Percentiles rank a stretch among this genome's conserved stretches.
Conservation (phyloP, 1,284 basidiomycete genomes). For the Cystobasidium pallidum region DNA sequence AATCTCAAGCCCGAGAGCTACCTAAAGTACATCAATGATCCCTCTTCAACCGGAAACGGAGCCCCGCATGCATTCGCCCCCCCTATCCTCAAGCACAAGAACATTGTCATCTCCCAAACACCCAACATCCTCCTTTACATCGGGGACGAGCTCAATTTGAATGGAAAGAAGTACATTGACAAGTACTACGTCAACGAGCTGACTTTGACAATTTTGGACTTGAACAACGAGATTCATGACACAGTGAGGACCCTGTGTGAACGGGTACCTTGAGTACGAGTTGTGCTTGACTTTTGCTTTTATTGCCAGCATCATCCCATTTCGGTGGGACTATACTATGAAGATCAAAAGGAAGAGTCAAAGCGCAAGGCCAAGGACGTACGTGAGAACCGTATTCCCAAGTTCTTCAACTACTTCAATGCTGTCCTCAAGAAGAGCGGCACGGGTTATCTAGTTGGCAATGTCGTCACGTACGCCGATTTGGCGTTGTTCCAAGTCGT, state of each 20-base stretch:
- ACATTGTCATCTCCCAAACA: slow-evolving; percentile 51
- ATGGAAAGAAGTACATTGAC: slow-evolving; percentile 46
- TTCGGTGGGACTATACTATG: slow-evolving; percentile 59
- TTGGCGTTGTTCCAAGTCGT: slow-evolving; percentile 61
- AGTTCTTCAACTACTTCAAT: slow-evolving; percentile 60
- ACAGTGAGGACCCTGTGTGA: slow-evolving; percentile 33
- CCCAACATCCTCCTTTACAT: slow-evolving; percentile 53
- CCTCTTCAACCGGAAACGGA: slow-evolving; percentile 13
- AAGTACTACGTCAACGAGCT: slow-evolving; percentile 58
- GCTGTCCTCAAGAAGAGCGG: slow-evolving; percentile 56
- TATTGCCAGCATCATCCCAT: slow-evolving; percentile 58
- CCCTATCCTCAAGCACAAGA: slow-evolving; percentile 53
- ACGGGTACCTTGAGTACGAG: slow-evolving; percentile 43
- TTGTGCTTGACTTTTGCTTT: slow-evolving; percentile 47
- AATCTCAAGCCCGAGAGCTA: slow-evolving; percentile 36
- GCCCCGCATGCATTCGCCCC: slow-evolving; percentile 54
- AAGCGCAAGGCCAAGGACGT: slow-evolving; percentile 57
- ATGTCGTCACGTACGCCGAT: slow-evolving; percentile 61
- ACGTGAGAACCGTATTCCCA: slow-evolving; percentile 60
- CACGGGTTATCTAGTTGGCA: slow-evolving; percentile 57
- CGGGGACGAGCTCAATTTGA: slow-evolving; percentile 54
- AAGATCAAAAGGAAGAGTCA: slow-evolving; percentile 61
- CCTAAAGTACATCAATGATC: slow-evolving; percentile 33
- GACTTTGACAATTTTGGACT: slow-evolving; percentile 60
- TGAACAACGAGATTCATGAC: slow-evolving; percentile 59